Percentiles rank a stretch among this genome's conserved stretches.
These are phyloP conservation scores for Pythium grandisporangium DNA, from an alignment of 352 stramenopile genomes.

Conservation along the genomic window DNA sequence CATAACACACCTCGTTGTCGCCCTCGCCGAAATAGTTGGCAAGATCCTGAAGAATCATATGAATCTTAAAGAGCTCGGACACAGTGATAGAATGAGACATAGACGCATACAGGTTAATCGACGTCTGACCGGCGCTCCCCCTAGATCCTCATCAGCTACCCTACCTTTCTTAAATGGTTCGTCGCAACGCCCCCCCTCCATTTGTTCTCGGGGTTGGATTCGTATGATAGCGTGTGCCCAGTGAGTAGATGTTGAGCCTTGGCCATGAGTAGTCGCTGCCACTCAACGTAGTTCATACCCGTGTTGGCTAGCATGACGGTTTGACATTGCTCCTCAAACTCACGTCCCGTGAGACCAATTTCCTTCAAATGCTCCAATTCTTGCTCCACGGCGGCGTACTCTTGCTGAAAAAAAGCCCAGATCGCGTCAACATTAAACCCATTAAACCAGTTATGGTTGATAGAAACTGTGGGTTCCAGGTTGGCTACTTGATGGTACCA, in stretches of 20 bases:
- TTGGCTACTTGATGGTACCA: conserved; percentile 96
- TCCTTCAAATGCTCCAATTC: conserved; percentile 61
- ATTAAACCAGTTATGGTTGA: conserved; percentile 98
- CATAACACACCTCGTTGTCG: too few species aligned
- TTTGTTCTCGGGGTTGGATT: too few species aligned
- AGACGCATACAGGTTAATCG: too few species aligned
- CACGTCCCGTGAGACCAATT: conserved; percentile 32
- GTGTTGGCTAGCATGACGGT: conserved; percentile 70
- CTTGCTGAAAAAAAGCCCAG: conserved; percentile 61
- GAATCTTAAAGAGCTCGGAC: too few species aligned
- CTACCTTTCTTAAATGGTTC: too few species aligned
- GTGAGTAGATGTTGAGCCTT: conserved; percentile 39
- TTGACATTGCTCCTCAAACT: conserved; percentile 66
- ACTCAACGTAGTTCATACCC: conserved; percentile 70
- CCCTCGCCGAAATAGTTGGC: too few species aligned
- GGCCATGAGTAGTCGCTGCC: conserved; percentile 37
- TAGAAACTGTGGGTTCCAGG: conserved; percentile 88
- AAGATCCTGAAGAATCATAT: too few species aligned
- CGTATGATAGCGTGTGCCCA: too few species aligned
- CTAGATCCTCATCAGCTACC: too few species aligned
- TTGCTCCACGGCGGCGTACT: conserved; percentile 43
- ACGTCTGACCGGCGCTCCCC: too few species aligned
- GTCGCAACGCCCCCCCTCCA: too few species aligned
- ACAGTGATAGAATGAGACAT: too few species aligned
- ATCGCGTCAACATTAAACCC: conserved; percentile 57